Percentiles rank a stretch among this genome's conserved stretches.
These are phyloP conservation scores for Russula ochroleuca DNA, from an alignment of 768 basidiomycete species.

Conservation along the genomic window DNA sequence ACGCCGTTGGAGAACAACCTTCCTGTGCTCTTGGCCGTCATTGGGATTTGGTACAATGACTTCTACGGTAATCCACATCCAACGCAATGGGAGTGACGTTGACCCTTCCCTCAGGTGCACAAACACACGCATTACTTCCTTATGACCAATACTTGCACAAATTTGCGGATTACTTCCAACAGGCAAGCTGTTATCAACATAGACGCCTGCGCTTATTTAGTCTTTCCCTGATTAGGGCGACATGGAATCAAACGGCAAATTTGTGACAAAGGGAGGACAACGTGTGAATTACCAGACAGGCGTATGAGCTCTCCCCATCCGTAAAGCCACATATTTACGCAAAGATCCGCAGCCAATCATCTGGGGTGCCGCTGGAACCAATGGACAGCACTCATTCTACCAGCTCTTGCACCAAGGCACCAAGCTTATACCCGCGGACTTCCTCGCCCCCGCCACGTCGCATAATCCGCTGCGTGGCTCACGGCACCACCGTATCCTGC, in stretches of 20 bases:
- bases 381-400: conserved; percentile 99
- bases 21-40: conserved; percentile 82
- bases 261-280: conserved; percentile 87
- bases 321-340: conserved; percentile 13
- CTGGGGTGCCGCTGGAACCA: conserved; percentile 98
- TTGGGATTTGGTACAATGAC: conserved; percentile 99
- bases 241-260: conserved; percentile 99
- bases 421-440: conserved; percentile 87
- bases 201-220: neutral
- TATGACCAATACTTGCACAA: conserved; percentile 99
- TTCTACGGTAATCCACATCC: conserved; percentile 61
- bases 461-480: conserved; percentile 83
- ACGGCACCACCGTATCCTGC: conserved; percentile 94
- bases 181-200: conserved; percentile 39
- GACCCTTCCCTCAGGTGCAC: conserved; percentile 54
- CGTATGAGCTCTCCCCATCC: conserved; percentile 43
- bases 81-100: neutral
- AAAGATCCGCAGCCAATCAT: conserved; percentile 72
- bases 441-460: conserved; percentile 83
- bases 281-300: conserved; percentile 96
- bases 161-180: conserved; percentile 99
- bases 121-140: conserved; percentile 92
- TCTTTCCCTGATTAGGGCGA: conserved; percentile 55
- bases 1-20: conserved; percentile 85
- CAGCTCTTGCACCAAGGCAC: conserved; percentile 95